Conservation (phyloP, 2,329 filamentous ascomycete genomes). For the Chrysoporthe deuterocubensis region DNA sequence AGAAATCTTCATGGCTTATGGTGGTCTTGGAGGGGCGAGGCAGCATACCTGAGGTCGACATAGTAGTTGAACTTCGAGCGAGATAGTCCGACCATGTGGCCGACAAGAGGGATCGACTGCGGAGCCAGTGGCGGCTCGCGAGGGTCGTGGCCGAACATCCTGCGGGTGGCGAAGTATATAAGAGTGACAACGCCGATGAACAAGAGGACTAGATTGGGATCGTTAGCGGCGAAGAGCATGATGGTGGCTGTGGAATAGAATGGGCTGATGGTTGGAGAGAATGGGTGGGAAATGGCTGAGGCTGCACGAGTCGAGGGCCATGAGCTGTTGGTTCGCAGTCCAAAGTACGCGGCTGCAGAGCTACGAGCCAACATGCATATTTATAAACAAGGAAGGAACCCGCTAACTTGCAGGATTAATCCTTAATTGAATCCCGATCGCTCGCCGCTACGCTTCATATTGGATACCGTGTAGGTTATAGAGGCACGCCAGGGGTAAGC, state of each 20-base stretch:
- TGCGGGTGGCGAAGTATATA: conserved; percentile 15
- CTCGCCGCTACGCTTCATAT: too few species aligned
- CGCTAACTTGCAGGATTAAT: background rate
- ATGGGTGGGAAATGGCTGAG: background rate
- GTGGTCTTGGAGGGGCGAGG: fast-evolving
- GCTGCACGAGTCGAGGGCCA: too few species aligned
- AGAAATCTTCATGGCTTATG: background rate
- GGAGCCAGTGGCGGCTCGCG: conserved; percentile 39
- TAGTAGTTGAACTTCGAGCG: conserved; percentile 39
- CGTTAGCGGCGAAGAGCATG: conserved; percentile 13
- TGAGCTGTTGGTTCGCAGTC: too few species aligned
- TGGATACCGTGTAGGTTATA: too few species aligned
- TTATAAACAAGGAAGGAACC: background rate
- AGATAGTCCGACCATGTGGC: conserved; percentile 39
- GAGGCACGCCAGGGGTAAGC: too few species aligned
- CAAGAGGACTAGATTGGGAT: background rate
- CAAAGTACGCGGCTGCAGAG: too few species aligned
- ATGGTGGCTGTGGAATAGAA: background rate
- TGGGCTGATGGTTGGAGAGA: background rate
- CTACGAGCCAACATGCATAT: background rate
- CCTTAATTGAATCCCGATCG: too few species aligned
- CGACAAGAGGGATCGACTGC: conserved; percentile 38
- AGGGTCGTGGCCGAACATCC: conserved; percentile 34
- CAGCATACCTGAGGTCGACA: conserved; percentile 36
- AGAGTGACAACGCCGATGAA: conserved; percentile 18